Evolutionary conservation across 305 asterid genomes (phyloP).

Genomic region (Fraxinus floribunda): DNA sequence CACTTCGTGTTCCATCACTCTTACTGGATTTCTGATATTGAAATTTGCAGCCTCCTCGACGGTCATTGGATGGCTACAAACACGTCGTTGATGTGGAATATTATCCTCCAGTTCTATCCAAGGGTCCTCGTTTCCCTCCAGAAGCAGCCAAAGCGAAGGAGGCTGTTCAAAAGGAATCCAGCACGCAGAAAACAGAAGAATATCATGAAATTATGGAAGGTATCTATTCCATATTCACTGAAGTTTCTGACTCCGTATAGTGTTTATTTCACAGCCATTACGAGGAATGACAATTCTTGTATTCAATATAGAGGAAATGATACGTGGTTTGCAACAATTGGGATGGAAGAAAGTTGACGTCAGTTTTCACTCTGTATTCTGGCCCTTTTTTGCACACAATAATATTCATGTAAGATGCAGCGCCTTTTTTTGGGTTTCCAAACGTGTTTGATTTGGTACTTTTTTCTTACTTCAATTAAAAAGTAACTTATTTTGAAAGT

Average conservation of each 20-base stretch:
- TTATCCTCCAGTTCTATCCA: constrained; percentile 67
- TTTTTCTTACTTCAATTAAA: background rate
- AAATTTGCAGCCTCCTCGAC: constrained; percentile 58
- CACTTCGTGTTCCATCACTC: constrained; percentile 7
- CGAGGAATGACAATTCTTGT: constrained; percentile 15
- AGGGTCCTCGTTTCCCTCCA: constrained; percentile 61
- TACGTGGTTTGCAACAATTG: constrained; percentile 71
- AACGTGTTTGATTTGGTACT: background rate
- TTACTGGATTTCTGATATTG: constrained; percentile 16
- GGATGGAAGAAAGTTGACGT: constrained; percentile 90
- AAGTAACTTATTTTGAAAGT: background rate
- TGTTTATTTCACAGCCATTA: background rate
- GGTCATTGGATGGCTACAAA: constrained; percentile 83
- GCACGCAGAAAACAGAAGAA: constrained; percentile 43
- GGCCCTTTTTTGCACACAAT: constrained; percentile 91
- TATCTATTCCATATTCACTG: constrained; percentile 17
- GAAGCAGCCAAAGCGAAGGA: constrained; percentile 89
- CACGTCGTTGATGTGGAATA: constrained; percentile 74
- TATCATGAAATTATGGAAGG: constrained; percentile 95
- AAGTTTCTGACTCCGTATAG: background rate
- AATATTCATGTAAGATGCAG: constrained; percentile 62
- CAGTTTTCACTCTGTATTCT: constrained; percentile 66
- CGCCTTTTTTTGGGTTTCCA: background rate
- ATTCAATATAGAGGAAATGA: constrained; percentile 67
- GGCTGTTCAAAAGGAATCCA: constrained; percentile 76